Evolutionary conservation across 495 filamentous ascomycete genomes (phyloP).

Genomic region (Staphylotrichum tortipilum): DNA sequence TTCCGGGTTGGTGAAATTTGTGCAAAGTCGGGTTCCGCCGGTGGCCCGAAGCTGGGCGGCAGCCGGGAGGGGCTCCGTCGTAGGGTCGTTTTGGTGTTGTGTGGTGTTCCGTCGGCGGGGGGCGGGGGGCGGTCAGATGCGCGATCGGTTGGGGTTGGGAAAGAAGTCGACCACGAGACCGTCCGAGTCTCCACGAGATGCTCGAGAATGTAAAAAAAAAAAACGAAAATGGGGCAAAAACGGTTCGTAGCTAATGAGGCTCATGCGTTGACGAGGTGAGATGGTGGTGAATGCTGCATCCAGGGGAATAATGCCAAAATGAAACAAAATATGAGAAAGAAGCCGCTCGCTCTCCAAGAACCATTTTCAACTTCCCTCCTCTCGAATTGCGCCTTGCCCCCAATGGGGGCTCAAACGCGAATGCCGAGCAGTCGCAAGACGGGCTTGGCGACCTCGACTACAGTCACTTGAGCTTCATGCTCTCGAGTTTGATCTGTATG

Average conservation of each 20-base stretch:
- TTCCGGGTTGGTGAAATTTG: neutral
- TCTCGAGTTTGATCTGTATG: constrained; percentile 50
- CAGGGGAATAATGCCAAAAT: constrained; percentile 1
- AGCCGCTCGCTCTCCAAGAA: neutral
- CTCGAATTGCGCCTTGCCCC: no score
- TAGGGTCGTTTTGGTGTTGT: neutral
- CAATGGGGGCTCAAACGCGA: neutral
- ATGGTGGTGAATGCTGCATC: constrained; percentile 5
- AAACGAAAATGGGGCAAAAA: neutral
- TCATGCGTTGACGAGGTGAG: constrained; percentile 7
- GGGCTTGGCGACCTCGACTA: neutral
- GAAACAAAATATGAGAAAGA: neutral
- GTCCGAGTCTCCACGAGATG: neutral
- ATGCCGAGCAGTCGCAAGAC: neutral
- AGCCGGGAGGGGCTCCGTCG: neutral
- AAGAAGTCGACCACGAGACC: neutral
- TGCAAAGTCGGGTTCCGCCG: no score
- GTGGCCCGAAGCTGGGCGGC: neutral
- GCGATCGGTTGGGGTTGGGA: neutral
- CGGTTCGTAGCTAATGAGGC: constrained; percentile 2
- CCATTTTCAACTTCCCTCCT: neutral
- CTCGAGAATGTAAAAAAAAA: neutral
- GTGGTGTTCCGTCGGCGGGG: no score
- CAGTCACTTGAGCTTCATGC: constrained; percentile 30
- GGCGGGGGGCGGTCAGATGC: no score